phyloP scores from a whole-genome alignment of 179 eudicot species.

The Pouteria campechiana region DNA sequence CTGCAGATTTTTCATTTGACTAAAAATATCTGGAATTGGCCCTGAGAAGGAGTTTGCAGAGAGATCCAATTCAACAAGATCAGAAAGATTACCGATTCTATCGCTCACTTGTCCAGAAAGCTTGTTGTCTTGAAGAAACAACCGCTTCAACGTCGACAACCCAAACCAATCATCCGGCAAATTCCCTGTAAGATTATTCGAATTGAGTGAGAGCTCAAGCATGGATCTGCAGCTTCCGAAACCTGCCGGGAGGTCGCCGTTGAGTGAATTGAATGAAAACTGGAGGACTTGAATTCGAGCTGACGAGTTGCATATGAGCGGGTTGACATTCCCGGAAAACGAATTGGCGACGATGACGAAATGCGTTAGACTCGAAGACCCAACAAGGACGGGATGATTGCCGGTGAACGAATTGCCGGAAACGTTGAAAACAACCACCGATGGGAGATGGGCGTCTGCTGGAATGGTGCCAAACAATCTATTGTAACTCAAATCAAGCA shows the following conservation, averaged over 20 bases:
- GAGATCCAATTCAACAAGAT: conserved; percentile 23
- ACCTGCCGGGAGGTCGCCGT: conserved; percentile 16
- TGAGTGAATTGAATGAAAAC: conserved; percentile 9
- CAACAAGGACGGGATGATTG: no score
- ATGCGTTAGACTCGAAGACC: no score
- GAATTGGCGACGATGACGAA: conserved; percentile 20
- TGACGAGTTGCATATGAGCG: conserved; percentile 18
- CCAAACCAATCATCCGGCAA: conserved; percentile 18
- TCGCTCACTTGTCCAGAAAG: conserved; percentile 18
- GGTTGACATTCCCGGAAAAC: conserved; percentile 13
- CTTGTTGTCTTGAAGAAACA: conserved; percentile 18
- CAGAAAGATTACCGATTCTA: conserved; percentile 28
- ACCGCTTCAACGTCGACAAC: conserved; percentile 8
- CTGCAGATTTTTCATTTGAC: no score
- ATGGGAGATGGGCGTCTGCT: conserved; percentile 13
- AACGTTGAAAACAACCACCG: conserved; percentile 14
- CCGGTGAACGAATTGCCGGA: conserved; percentile 19
- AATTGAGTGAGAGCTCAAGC: conserved; percentile 12
- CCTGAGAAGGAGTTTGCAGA: conserved; percentile 24
- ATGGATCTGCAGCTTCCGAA: conserved; percentile 24
- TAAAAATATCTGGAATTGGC: conserved; percentile 17
- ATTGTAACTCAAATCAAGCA: conserved; percentile 32
- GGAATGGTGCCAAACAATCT: conserved; percentile 18
- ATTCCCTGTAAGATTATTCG: conserved; percentile 17
- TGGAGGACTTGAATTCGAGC: conserved; percentile 8